A percentile compares a stretch with the other conserved stretches of the same genome.
Conservation (phyloP, 768 basidiomycete genomes). For the Amanita fuliginea region DNA sequence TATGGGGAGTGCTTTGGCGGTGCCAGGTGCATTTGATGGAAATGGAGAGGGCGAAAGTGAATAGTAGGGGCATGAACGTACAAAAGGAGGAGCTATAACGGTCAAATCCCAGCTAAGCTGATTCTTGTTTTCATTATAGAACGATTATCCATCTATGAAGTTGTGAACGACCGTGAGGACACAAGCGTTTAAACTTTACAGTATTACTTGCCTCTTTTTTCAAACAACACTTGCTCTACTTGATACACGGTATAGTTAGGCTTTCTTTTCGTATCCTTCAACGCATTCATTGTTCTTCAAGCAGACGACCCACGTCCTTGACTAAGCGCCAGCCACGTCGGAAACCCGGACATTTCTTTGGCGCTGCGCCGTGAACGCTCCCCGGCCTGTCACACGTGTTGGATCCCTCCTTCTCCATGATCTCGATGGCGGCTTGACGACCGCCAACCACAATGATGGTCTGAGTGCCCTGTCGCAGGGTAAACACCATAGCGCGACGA, state of each 20-base stretch:
- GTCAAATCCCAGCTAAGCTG: slow-evolving; percentile 37
- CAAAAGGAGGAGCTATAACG: slow-evolving; percentile 43
- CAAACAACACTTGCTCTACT: slow-evolving; percentile 60
- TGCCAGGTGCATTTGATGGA: slow-evolving; percentile 5
- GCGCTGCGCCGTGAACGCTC: slow-evolving; percentile 44
- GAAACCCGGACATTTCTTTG: slow-evolving; percentile 35
- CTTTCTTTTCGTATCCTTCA: slow-evolving; percentile 30
- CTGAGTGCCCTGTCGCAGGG: slow-evolving; percentile 37
- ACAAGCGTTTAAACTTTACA: too few species aligned
- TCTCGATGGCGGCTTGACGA: slow-evolving; percentile 46
- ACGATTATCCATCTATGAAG: slow-evolving; percentile 28
- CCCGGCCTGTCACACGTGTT: slow-evolving; percentile 42
- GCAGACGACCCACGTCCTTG: slow-evolving; percentile 20
- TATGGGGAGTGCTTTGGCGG: slow-evolving; percentile 17
- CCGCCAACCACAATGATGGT: slow-evolving; percentile 37
- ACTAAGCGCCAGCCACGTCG: too few species aligned
- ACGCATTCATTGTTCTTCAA: slow-evolving; percentile 41
- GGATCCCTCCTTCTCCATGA: slow-evolving; percentile 60
- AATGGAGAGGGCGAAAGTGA: slow-evolving; percentile 14
- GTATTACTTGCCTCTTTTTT: slow-evolving; percentile 31
- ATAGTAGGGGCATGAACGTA: slow-evolving; percentile 10
- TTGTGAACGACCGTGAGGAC: neutral
- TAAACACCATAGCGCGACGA: slow-evolving; percentile 30
- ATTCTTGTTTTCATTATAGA: slow-evolving; percentile 17
- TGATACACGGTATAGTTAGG: slow-evolving; percentile 31